Base-by-base conservation (phyloP, 805 yeast genomes). In the Metschnikowia lunata region DNA sequence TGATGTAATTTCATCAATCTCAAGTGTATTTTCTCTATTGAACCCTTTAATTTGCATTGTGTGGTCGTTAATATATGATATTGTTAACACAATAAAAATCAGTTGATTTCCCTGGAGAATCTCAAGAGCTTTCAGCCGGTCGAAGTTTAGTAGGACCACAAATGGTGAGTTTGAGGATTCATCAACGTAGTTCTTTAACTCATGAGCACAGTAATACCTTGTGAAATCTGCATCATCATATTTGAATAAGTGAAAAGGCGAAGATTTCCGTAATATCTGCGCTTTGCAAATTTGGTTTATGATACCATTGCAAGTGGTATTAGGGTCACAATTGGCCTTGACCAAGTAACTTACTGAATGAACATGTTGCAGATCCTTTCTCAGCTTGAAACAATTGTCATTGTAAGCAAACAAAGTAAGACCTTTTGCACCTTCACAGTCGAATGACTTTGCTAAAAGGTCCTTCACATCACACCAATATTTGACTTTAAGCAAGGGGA, bases 161-260 rank as follows among this genome's bases (percentile, higher is more conserved):
- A 86, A 71, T 2, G 82, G 82, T 0, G 91, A 79, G 52, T 79
- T 79, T 23, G 78, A 64, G 6, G 62, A 68, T 56, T 86, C 95
- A 5, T 57, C 58, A 6, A 57, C 58, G 55, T 83, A 86, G 1
- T 74, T 66, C 0, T 63, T 54, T 2, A 64, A 52, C 52, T 82
- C 86, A 58, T 86, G 95, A 0, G 93, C 93, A 3, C 89, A 79
- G 10, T 80, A 80, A 58, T 77, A 85, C 0, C 83, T 55, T 26
- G 30, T 72, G 56, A 47, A 69, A 45, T 31, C 62, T 29, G 23
- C 36, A 49, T 65, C 48, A 48, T 49, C 11, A 3, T 78, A 69
- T 51, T 76, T 79, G 71, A 91, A 91, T 29, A 91, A 66, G 66
- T 90, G 97, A 64, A 90, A 88, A 3, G 96, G 90, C 38, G 88